Conservation (phyloP, 345 rosid genomes). For the Populus davidiana region DNA sequence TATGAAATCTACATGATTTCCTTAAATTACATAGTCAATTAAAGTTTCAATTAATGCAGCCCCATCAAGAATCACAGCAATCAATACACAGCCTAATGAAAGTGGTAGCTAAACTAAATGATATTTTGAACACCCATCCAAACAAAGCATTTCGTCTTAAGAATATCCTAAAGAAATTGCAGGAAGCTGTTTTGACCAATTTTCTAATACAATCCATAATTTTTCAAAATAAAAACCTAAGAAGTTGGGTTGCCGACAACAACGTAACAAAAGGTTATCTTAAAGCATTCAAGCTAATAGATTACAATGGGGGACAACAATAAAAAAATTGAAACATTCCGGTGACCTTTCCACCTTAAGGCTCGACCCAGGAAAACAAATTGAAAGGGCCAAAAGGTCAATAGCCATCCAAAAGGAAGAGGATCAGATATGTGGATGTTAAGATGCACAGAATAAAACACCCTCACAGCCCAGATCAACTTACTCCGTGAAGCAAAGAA, state of each 20-base stretch:
- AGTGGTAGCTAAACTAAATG: background rate
- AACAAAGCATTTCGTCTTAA: background rate
- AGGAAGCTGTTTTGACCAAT: background rate
- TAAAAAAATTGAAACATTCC: background rate
- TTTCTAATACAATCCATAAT: background rate
- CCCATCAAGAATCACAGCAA: background rate
- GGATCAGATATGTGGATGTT: conserved; percentile 5
- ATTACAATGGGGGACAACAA: conserved; percentile 8
- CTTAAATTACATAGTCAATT: background rate
- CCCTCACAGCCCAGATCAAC: conserved; percentile 10
- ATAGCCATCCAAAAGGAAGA: conserved; percentile 20
- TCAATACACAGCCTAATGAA: background rate
- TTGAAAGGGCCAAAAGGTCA: conserved; percentile 17
- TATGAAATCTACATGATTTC: background rate
- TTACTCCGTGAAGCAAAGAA: background rate
- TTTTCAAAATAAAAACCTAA: background rate
- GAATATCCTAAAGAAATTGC: background rate
- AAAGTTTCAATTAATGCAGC: background rate
- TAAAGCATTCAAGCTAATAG: conserved; percentile 6
- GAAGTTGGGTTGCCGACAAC: background rate
- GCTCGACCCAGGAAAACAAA: conserved; percentile 34
- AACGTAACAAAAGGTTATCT: background rate
- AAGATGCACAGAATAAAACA: conserved; percentile 9
- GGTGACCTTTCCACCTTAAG: conserved; percentile 20
- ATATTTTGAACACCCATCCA: background rate